phyloP scores from a whole-genome alignment of 2,329 filamentous ascomycete species.

The Paraphoma chrysanthemicola region DNA sequence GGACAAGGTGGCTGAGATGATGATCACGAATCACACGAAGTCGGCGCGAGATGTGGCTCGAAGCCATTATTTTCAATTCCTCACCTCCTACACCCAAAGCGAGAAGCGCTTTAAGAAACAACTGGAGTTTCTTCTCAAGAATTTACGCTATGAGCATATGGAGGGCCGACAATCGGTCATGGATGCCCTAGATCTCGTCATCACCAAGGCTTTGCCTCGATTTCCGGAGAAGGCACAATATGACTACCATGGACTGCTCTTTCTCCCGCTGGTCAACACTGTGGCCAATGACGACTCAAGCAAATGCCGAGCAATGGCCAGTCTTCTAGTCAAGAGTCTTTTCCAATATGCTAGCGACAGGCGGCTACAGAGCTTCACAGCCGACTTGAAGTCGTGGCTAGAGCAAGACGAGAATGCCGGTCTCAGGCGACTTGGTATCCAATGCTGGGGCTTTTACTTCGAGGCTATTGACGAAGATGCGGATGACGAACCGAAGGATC shows the following conservation, averaged over 20 bases:
- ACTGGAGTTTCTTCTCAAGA: conserved; percentile 85
- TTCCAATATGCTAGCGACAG: conserved; percentile 81
- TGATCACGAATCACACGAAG: conserved; percentile 94
- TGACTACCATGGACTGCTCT: conserved; percentile 80
- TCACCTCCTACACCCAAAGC: conserved; percentile 92
- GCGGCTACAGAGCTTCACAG: conserved; percentile 72
- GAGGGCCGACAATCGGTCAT: conserved; percentile 91
- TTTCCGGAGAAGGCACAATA: conserved; percentile 76
- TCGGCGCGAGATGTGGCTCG: conserved; percentile 86
- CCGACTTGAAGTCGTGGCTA: conserved; percentile 76
- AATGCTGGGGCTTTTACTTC: conserved; percentile 84
- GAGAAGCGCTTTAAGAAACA: conserved; percentile 90
- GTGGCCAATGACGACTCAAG: conserved; percentile 88
- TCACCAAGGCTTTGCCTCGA: conserved; percentile 69
- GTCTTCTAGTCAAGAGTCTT: conserved; percentile 78
- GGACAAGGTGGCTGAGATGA: conserved; percentile 81
- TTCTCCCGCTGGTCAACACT: conserved; percentile 83
- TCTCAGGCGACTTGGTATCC: conserved; percentile 75
- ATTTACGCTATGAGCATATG: conserved; percentile 87
- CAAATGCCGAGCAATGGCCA: conserved; percentile 83
- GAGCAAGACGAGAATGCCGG: conserved; percentile 75
- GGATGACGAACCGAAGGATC: conserved; percentile 69
- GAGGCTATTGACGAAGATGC: conserved; percentile 60
- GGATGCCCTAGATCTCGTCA: conserved; percentile 85
- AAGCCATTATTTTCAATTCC: conserved; percentile 90